Evolutionary conservation across 495 filamentous ascomycete species (phyloP), one percentile per base, ranked within the genome.

Genomic region (Podospora anserina): DNA sequence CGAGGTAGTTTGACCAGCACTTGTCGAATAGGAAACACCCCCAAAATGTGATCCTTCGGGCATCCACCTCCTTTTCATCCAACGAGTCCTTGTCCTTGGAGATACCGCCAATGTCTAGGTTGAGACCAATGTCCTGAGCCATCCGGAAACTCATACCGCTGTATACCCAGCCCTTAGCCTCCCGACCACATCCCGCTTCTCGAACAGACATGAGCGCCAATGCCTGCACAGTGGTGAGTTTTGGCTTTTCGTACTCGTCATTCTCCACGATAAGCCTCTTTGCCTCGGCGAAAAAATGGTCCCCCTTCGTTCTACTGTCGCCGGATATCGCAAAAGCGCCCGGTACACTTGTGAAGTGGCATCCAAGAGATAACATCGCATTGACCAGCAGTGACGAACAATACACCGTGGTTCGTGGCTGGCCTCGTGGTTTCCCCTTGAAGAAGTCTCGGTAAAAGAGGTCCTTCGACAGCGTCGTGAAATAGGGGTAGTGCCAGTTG

Each of bases 101-200:
- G 28, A 91, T 82, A 15, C 85, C 87, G 2, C 86, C 85, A 2
- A 89, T 85, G 77, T 97, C 90, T n/a, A 97, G 85, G 73, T 97
- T 97, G 66, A 99, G 81, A 0, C 95, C 95, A 55, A 99, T 83
- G 75, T 99, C 95, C 75, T 90, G 91, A 0, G 93, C 94, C 95
- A 99, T 97, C n/a, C 95, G 89, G 74, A 99, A 99, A 75, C 92
- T 94, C 89, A 99, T 97, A 44, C 95, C 95, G 72, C 92, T 96
- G 76, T 98, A 99, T 5, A 97, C 92, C 95, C 95, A 99, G 13
- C 95, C 95, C 76, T 93, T 96, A 44, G 92, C 91, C 81, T 99
- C 95, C 34, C 95, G 86, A 0, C 93, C 95, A 78, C 95, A 99
- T 4, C 95, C 95, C 4, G 95, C 96, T 80, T 99, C 95, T 63